Conservation (phyloP, 176 grass and related monocot species). For the Dactylis glomerata region DNA sequence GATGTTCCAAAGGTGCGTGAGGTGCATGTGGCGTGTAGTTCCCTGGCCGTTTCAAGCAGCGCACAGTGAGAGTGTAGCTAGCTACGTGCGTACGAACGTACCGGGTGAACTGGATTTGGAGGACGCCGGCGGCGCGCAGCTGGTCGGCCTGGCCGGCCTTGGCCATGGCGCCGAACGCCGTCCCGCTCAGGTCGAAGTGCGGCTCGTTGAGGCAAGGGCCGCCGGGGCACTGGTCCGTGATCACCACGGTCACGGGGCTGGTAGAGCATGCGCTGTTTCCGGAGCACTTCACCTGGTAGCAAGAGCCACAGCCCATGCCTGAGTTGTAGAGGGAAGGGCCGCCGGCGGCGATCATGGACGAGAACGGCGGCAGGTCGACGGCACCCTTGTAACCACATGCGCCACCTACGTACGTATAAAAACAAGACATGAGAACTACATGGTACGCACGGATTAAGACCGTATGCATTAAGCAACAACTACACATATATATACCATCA, state of each 20-base stretch:
- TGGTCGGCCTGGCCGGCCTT: slow-evolving; percentile 42
- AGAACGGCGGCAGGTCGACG: slow-evolving; percentile 48
- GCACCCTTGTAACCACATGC: slow-evolving; percentile 62
- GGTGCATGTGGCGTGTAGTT: background rate
- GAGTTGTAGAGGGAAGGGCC: slow-evolving; percentile 45
- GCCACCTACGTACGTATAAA: slow-evolving; percentile 35
- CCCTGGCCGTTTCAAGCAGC: background rate
- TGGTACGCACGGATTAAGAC: too few relatives aligned
- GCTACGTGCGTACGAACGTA: background rate
- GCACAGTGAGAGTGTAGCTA: background rate
- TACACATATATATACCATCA: slow-evolving; percentile 45
- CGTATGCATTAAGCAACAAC: too few relatives aligned
- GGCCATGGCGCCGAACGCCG: slow-evolving; percentile 68
- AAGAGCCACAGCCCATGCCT: slow-evolving; percentile 62
- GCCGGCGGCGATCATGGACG: slow-evolving; percentile 63
- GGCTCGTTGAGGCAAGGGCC: slow-evolving; percentile 41
- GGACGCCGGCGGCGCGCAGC: slow-evolving; percentile 49
- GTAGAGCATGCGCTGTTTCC: slow-evolving; percentile 50
- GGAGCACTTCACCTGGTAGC: slow-evolving; percentile 60
- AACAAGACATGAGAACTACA: too few relatives aligned
- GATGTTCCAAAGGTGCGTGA: background rate
- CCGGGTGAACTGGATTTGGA: slow-evolving; percentile 54
- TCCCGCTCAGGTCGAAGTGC: slow-evolving; percentile 78
- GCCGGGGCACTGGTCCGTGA: slow-evolving; percentile 57
- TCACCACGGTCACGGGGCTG: slow-evolving; percentile 44